Percentiles rank a stretch among this genome's conserved stretches.
Conservation (phyloP, 2,329 filamentous ascomycete species). For the Ascocoryne sarcoides region DNA sequence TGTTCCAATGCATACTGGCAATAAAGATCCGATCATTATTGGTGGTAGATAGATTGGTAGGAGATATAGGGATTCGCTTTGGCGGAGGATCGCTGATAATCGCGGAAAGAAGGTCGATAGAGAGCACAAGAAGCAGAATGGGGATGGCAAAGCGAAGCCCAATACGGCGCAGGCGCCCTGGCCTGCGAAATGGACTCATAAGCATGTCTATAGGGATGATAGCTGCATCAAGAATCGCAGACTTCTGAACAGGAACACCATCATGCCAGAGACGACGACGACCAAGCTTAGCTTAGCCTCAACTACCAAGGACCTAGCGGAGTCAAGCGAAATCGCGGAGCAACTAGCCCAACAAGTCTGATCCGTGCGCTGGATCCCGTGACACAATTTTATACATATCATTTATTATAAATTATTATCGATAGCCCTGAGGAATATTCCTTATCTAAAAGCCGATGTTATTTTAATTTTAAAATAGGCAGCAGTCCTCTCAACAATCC, state of each 20-base stretch:
- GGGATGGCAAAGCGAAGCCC: constrained; percentile 9
- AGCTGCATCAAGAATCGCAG: background rate
- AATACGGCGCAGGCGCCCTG: constrained; percentile 6
- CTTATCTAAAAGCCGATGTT: too few species aligned
- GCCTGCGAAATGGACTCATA: constrained; percentile 7
- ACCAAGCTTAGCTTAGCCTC: background rate
- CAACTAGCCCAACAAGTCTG: too few species aligned
- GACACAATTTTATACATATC: too few species aligned
- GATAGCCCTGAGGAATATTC: too few species aligned
- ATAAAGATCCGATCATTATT: constrained; percentile 45
- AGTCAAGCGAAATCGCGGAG: too few species aligned
- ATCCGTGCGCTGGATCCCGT: too few species aligned
- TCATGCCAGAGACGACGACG: too few species aligned
- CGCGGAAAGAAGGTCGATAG: constrained; percentile 7
- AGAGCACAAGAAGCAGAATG: constrained; percentile 6
- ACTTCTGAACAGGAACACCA: background rate
- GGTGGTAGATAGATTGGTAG: background rate
- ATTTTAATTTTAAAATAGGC: too few species aligned
- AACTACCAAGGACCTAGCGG: background rate
- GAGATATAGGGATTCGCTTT: constrained; percentile 2
- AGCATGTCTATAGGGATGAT: constrained; percentile 5
- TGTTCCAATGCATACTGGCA: constrained; percentile 61
- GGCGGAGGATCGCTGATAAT: constrained; percentile 2
- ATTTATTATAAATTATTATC: too few species aligned
- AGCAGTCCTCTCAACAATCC: too few species aligned